These are phyloP conservation scores for Suillus weaverae DNA, from an alignment of 768 basidiomycete genomes.

Conservation along the genomic window DNA sequence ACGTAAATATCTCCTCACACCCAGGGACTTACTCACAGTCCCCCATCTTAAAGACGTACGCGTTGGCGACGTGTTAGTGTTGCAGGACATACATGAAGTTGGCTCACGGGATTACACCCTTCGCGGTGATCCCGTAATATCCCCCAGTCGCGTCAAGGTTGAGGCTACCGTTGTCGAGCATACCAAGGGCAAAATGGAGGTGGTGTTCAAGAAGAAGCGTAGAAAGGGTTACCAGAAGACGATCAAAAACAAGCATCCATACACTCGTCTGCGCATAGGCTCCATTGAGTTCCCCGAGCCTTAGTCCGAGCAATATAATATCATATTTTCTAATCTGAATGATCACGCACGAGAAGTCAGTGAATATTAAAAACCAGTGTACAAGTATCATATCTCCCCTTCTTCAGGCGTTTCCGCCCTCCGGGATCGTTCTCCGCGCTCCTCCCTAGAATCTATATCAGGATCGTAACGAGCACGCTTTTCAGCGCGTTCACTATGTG, in stretches of 20 bases:
- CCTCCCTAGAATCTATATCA: conserved; percentile 46
- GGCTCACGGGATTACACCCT: conserved; percentile 95
- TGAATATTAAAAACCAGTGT: background rate
- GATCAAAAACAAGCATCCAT: conserved; percentile 90
- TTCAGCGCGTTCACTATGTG: conserved; percentile 58
- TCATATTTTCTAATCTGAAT: background rate
- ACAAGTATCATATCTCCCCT: conserved; percentile 66
- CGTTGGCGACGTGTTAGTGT: conserved; percentile 80
- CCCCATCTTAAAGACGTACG: conserved; percentile 83
- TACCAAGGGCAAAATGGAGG: conserved; percentile 92
- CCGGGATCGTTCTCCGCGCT: conserved; percentile 37
- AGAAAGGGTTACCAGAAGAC: conserved; percentile 98
- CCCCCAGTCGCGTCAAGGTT: conserved; percentile 65
- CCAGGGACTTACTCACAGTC: conserved; percentile 90
- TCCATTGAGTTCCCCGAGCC: conserved; percentile 57
- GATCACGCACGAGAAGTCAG: background rate
- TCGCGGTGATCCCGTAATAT: conserved; percentile 72
- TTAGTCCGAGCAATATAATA: background rate
- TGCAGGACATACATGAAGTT: conserved; percentile 89
- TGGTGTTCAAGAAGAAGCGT: conserved; percentile 93
- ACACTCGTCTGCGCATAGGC: conserved; percentile 92
- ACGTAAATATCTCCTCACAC: conserved; percentile 85
- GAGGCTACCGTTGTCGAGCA: conserved; percentile 95
- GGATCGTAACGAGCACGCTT: conserved; percentile 63
- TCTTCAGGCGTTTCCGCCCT: conserved; percentile 84